Evolutionary conservation across 495 filamentous ascomycete species (phyloP).

Genomic region (Penicillium malachiteum): DNA sequence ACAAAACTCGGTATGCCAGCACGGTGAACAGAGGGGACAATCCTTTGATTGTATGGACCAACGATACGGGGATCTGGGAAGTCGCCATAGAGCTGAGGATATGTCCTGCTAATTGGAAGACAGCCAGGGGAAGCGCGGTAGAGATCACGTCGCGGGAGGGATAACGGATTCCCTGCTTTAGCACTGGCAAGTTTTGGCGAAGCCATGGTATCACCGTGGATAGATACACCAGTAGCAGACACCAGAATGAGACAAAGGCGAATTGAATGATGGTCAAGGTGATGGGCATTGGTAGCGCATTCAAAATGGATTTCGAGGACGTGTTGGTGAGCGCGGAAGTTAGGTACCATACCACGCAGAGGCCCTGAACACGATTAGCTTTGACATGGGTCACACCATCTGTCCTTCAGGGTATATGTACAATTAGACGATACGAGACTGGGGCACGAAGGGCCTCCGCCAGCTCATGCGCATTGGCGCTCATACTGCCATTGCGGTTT

Average conservation of each 20-base stretch:
- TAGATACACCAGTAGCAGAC: slow-evolving; percentile 72
- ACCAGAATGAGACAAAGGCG: slow-evolving; percentile 87
- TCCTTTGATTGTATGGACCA: slow-evolving; percentile 99
- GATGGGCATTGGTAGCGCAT: slow-evolving; percentile 85
- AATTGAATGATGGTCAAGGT: slow-evolving; percentile 97
- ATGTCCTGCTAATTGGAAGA: slow-evolving; percentile 92
- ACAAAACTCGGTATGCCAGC: slow-evolving; percentile 84
- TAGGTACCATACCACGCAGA: slow-evolving; percentile 89
- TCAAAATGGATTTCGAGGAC: slow-evolving; percentile 95
- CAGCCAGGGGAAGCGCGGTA: slow-evolving; percentile 84
- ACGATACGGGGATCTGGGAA: slow-evolving; percentile 88
- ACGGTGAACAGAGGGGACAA: slow-evolving; percentile 96
- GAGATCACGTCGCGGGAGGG: slow-evolving; percentile 80
- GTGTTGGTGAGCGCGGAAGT: slow-evolving; percentile 95
- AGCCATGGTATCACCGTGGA: slow-evolving; percentile 67
- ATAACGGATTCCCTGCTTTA: slow-evolving; percentile 77
- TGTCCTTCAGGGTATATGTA: slow-evolving; percentile 46
- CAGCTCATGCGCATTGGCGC: slow-evolving; percentile 89
- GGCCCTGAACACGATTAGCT: slow-evolving; percentile 51
- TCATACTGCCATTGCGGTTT: slow-evolving; percentile 75
- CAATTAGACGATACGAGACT: slow-evolving; percentile 80
- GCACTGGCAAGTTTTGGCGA: slow-evolving; percentile 66
- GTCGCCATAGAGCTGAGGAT: slow-evolving; percentile 92
- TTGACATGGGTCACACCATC: not conserved
- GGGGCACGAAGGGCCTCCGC: slow-evolving; percentile 88